phyloP scores from a whole-genome alignment of 352 stramenopile species.

The Blastocystis sp. region DNA sequence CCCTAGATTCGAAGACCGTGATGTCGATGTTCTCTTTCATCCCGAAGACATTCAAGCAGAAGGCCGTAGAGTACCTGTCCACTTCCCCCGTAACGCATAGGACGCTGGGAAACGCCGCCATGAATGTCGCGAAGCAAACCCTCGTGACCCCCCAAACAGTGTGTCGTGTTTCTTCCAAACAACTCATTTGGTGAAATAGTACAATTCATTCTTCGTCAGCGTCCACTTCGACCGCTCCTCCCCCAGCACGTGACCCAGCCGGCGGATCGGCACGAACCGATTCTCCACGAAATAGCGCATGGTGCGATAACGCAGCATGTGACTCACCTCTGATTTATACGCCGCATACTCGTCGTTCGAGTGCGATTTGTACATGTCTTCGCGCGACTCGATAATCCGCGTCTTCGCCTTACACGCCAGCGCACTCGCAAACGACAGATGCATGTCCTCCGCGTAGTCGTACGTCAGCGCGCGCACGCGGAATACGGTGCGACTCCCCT shows the following conservation, averaged over 20 bases:
- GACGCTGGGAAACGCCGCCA: background rate
- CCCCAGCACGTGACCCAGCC: too few species aligned
- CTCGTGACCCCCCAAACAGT: background rate
- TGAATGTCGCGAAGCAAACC: background rate
- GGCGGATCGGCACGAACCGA: too few species aligned
- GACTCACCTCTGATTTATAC: too few species aligned
- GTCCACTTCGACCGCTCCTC: too few species aligned
- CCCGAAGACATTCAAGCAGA: constrained; percentile 33
- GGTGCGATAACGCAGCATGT: too few species aligned
- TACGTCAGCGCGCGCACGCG: background rate
- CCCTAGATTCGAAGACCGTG: constrained; percentile 6
- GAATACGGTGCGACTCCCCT: background rate
- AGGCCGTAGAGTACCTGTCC: constrained; percentile 1
- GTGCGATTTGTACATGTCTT: too few species aligned
- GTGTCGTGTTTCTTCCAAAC: background rate
- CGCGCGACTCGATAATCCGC: too few species aligned
- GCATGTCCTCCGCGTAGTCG: background rate
- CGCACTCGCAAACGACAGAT: background rate
- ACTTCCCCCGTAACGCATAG: background rate
- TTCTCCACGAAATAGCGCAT: too few species aligned
- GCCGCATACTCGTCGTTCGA: too few species aligned
- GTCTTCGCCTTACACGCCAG: too few species aligned
- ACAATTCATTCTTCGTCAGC: too few species aligned
- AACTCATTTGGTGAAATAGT: too few species aligned
- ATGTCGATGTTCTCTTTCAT: constrained; percentile 44